A percentile compares a stretch with the other conserved stretches of the same genome.
These are phyloP conservation scores for Colletotrichum sojae DNA, from an alignment of 2,329 filamentous ascomycete genomes.

Conservation along the genomic window DNA sequence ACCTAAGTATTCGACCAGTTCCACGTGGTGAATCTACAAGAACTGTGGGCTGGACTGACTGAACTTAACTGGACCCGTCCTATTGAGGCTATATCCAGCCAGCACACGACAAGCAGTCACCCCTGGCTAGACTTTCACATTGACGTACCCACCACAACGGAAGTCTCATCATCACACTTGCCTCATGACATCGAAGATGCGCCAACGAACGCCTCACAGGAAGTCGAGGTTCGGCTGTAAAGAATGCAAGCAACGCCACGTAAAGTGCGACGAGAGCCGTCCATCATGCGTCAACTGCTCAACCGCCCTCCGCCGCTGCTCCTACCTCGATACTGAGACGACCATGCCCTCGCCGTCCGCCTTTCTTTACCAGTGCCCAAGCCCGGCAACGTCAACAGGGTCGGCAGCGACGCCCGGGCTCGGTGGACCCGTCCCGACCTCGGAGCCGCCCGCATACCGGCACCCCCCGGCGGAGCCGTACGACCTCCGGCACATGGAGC, in stretches of 20 bases:
- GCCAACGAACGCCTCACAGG: constrained; percentile 46
- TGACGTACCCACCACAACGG: too few relatives aligned
- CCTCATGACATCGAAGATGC: constrained; percentile 6
- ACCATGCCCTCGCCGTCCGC: constrained; percentile 3
- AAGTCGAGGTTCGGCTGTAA: constrained; percentile 58
- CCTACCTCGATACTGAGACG: constrained; percentile 43
- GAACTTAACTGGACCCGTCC: too few relatives aligned
- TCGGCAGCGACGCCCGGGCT: background rate
- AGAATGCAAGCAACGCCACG: constrained; percentile 57
- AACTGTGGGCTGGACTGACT: too few relatives aligned
- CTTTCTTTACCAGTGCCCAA: constrained; percentile 23
- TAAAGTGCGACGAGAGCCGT: constrained; percentile 59
- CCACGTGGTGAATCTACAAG: too few relatives aligned
- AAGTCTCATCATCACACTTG: background rate
- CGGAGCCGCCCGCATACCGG: background rate
- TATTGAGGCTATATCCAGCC: too few relatives aligned
- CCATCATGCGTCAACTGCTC: constrained; percentile 58
- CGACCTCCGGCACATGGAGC: constrained; percentile 21
- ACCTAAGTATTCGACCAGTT: too few relatives aligned
- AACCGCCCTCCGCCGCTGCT: constrained; percentile 53
- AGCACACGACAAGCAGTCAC: background rate
- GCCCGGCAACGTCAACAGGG: constrained; percentile 19
- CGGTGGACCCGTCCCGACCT: background rate
- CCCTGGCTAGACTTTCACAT: too few relatives aligned
- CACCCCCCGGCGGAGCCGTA: constrained; percentile 20